Percentiles rank a stretch among this genome's conserved stretches.
Conservation (phyloP, 2,329 filamentous ascomycete species). For the Sporothrix mexicana region DNA sequence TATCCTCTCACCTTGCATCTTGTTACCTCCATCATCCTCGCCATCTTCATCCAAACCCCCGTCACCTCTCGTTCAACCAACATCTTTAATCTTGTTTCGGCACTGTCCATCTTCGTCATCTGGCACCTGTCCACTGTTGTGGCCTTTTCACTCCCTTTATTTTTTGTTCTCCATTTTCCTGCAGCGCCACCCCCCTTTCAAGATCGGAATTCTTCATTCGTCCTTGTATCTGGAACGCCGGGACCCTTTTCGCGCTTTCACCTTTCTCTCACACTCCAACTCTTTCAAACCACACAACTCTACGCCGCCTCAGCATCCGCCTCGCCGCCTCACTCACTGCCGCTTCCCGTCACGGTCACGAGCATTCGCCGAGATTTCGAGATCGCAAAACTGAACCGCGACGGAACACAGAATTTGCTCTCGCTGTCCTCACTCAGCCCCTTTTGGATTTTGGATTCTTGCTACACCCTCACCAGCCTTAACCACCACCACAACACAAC, state of each 20-base stretch:
- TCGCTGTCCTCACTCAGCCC: neutral
- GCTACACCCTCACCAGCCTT: neutral
- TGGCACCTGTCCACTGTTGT: constrained; percentile 8
- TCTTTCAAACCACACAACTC: neutral
- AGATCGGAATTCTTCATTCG: constrained; percentile 33
- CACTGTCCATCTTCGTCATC: constrained; percentile 17
- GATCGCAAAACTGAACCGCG: constrained; percentile 26
- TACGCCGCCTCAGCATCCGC: neutral
- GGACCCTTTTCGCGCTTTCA: constrained; percentile 13
- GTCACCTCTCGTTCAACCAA: neutral
- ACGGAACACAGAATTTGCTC: constrained; percentile 18
- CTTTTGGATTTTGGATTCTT: constrained; percentile 5
- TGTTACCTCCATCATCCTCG: neutral
- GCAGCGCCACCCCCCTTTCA: constrained; percentile 34
- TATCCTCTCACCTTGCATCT: neutral
- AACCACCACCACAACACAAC: neutral
- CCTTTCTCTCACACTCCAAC: constrained; percentile 7
- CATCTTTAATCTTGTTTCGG: constrained; percentile 19
- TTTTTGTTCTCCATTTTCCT: constrained; percentile 21
- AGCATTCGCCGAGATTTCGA: neutral
- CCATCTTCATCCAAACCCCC: constrained; percentile 3
- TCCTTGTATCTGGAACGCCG: constrained; percentile 27
- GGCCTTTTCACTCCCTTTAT: constrained; percentile 20
- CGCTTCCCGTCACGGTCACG: constrained; percentile 9
- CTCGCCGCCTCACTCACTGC: neutral